Evolutionary conservation across 2,329 filamentous ascomycete genomes (phyloP).

Genomic region (Stemphylium beticola): DNA sequence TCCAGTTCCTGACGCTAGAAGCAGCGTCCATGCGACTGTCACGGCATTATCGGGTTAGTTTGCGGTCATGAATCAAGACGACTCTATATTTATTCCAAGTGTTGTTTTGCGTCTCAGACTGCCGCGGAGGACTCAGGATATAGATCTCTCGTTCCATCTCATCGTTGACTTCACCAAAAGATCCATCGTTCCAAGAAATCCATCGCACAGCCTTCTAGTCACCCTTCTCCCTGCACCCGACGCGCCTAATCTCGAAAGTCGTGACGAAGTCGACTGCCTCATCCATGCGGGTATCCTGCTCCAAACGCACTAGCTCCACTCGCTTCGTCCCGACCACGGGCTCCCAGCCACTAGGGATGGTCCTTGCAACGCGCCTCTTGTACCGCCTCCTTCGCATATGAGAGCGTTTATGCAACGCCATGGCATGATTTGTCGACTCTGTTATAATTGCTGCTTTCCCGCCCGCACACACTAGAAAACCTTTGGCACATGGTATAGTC

Average conservation of each 20-base stretch:
- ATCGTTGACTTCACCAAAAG: neutral
- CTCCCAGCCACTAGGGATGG: neutral
- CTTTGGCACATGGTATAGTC: no score
- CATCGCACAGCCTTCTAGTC: neutral
- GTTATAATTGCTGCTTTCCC: no score
- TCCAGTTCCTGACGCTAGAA: constrained; percentile 9
- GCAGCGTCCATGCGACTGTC: neutral
- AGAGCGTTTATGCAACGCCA: neutral
- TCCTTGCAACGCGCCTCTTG: neutral
- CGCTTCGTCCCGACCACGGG: constrained; percentile 11
- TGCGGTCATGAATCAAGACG: neutral
- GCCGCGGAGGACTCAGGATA: no score
- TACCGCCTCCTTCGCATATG: neutral
- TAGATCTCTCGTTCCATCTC: neutral
- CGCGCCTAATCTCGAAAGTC: neutral
- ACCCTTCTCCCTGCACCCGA: neutral
- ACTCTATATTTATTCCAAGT: neutral
- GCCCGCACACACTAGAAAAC: no score
- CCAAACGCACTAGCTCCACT: constrained; percentile 1
- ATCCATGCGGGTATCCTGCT: constrained; percentile 2
- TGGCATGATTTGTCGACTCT: neutral
- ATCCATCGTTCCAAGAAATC: neutral
- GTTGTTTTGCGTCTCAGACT: neutral
- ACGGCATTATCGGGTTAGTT: neutral
- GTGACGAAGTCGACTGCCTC: constrained; percentile 10